Base-by-base conservation (phyloP, 345 rosid species). In the Eutrema yunnanense region DNA sequence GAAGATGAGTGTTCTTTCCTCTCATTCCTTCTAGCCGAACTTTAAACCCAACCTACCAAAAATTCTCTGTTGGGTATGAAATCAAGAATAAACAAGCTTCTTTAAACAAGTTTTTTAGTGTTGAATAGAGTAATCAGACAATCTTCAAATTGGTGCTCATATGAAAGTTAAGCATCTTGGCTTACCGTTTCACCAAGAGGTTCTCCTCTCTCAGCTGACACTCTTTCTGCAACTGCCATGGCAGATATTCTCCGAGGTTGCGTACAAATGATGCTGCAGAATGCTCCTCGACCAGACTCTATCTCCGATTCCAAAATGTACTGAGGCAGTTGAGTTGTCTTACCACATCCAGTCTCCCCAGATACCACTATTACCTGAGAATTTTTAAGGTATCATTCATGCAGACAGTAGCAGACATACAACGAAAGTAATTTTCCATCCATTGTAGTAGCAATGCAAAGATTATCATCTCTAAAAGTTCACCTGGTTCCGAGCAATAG, bases 341-440 rank as follows among this genome's bases (percentile, higher is more conserved):
- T 95, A 26, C 99, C 99, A 80, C 99, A 95, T 77, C 99, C 99
- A 70, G 99, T 95, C 87, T 95, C 99, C 49, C 99, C 99, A 52
- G 99, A 92, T 81, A 95, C 86, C 11, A 95, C 98, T 69, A 92
- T 81, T 36, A 92, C 99, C 99, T 95, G 72, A 37, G 32, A 73
- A 78, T 22, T 65, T 52, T 43, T 50, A 69, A 42, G 41, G 61
- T 22, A 38, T 8, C 34, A 58, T 27, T 9, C 22, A 56, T 6
- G 56, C 34, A 33, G 65, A 70, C 9, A 33, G 50, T 51, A 22
- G 1, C 9, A 73, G 27, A 16, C 58, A 3, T 26, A 48, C 22
- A 62, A 37, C 3, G n/a, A 65, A 69, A 10, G 33, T n/a, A 2
- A 29, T 40, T 30, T 60, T 46, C 5, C 51, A 53, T 46, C 9